Base-by-base conservation (phyloP, 129 eudicot genomes). In the Flaveria linearis region DNA sequence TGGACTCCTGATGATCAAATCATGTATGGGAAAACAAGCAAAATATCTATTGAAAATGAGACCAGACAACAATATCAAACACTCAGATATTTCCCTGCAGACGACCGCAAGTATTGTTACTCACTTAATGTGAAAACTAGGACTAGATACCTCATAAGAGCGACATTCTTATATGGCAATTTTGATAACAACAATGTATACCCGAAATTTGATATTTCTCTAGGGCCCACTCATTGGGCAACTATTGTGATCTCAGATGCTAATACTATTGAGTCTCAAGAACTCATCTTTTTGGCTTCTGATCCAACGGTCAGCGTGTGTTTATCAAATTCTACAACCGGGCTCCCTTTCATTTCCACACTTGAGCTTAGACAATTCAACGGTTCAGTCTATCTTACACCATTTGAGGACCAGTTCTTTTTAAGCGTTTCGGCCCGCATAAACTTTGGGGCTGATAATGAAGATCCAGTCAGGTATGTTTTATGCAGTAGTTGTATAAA, bases 171-270 rank as follows among this genome's bases (percentile, higher is more conserved):
- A 87, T 94, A 94, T 13, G 99, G 97, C 0, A 82, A 94, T 73
- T 94, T 88, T 56, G 97, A 94, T 72, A 87, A 49, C 85, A 89
- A 89, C 75, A 91, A 94, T 45, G 94, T 89, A 1, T 94, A 91
- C 75, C 99, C 99, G 12, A 94, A 94, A 84, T 94, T 94, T 26
- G 99, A 94, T 65, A 83, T 94, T 73, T 94, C 99, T 4, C 13
- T 94, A n/a, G 99, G 99, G 26, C 84, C 99, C 28, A 94, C 99
- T 76, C 96, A 61, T 56, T 94, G 97, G 99, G 96, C 96, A 58
- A 94, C 99, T 13, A 87, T 94, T 25, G 99, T 82, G 71, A 91
- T 94, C 73, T 94, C 96, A 4, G 99, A 94, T 87, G 99, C 99
- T 72, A 83, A 80, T 72, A 85, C 77, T 7, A 83, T 91, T 13